Evolutionary conservation across 1,139 yeast species (phyloP), one percentile per base, ranked within the genome.

Genomic region (Protomyces inouyei): DNA sequence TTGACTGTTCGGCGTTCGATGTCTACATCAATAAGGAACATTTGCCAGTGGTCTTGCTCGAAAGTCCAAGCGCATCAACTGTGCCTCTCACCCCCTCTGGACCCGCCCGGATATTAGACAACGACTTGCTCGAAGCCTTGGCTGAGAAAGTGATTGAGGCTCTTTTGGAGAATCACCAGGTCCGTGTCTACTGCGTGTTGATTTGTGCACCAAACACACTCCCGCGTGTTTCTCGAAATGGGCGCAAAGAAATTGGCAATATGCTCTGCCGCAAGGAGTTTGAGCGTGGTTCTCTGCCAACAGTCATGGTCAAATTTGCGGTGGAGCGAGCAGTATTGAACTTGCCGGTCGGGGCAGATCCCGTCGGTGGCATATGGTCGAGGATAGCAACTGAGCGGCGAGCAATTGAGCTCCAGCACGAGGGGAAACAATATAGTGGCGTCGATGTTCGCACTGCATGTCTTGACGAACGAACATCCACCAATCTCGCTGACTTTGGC

Each of bases 231-330:
- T 80, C 85, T 73, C 79, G 95, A 71, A 85, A 90, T 75, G 97
- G 97, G 6, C 85, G 95, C 12, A 80, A 87, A 38, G 98, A 95
- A 71, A 88, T 93, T 69, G 98, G 98, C 1, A 93, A 92, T 70
- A 89, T 92, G 85, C 80, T 95, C 59, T 92, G 97, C 70, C 90
- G 92, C 68, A 85, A 88, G 70, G 82, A 84, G 69, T 91, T 91
- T 72, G 80, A 86, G 57, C 87, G 85, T 69, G 98, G 98, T 1
- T 79, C 83, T 10, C 77, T 93, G 43, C 82, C 84, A 37, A 87
- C 96, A 0, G 87, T 85, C 51, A 92, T 83, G 75, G 92, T 91
- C 61, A 90, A 89, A 72, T 93, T 92, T 72, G 87, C 87, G 66
- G 82, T 87, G 35, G 80, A 83, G 52, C 82, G 83, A 65, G 85